Evolutionary conservation across 306 rosid species (phyloP).

Genomic region (Quillaja saponaria): DNA sequence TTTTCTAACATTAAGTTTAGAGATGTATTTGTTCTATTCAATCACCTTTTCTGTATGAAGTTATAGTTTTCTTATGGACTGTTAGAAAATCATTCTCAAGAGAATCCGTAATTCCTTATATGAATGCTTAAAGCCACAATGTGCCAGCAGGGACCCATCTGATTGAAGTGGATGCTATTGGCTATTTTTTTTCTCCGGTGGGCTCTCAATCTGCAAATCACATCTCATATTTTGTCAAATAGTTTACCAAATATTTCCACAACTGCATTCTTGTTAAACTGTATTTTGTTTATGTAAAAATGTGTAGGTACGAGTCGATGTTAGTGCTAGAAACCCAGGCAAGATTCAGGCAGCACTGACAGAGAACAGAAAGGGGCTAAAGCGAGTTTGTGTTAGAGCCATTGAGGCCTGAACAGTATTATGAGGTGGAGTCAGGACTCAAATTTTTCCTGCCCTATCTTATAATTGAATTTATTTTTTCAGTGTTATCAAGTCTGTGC

Average conservation of each 20-base stretch:
- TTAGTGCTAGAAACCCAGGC: constrained; percentile 95
- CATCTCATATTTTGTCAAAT: constrained; percentile 7
- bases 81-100: constrained; percentile 23
- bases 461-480: constrained; percentile 22
- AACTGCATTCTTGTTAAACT: constrained; percentile 13
- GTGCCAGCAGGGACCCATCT: constrained; percentile 98
- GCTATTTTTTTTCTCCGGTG: constrained; percentile 92
- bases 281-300: constrained; percentile 7
- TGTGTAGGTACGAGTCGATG: constrained; percentile 90
- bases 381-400: constrained; percentile 88
- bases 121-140: constrained; percentile 67
- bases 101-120: constrained; percentile 44
- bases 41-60: not conserved
- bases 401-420: constrained; percentile 73
- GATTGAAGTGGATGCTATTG: constrained; percentile 86
- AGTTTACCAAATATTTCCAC: not conserved
- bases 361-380: constrained; percentile 80
- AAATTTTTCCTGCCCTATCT: constrained; percentile 4
- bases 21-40: not conserved
- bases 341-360: constrained; percentile 96
- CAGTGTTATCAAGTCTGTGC: constrained; percentile 21
- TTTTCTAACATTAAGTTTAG: not conserved
- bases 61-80: not conserved
- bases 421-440: constrained; percentile 62
- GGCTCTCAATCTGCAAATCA: constrained; percentile 31